phyloP scores from a whole-genome alignment of 2,329 filamentous ascomycete species.

The Fusarium sambucinum region DNA sequence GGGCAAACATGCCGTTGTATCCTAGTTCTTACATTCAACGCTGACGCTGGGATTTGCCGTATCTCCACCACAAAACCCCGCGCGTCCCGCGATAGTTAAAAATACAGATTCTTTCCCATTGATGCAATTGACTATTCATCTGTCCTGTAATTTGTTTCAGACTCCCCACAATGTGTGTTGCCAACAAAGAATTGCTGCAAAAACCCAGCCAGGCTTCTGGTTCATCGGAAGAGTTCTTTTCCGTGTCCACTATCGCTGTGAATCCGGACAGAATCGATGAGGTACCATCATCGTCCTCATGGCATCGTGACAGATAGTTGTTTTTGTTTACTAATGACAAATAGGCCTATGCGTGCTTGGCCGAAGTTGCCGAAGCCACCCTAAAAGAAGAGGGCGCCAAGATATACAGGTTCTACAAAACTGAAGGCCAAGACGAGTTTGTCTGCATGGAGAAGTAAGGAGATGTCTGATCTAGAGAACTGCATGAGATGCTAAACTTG shows the following conservation, averaged over 20 bases:
- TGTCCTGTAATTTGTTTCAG: fast-evolving
- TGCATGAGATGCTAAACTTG: neutral
- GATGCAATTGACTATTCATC: fast-evolving
- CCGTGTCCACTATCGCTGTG: constrained; percentile 15
- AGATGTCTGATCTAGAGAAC: neutral
- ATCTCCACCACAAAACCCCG: neutral
- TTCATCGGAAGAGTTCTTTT: constrained; percentile 6
- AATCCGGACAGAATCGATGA: constrained; percentile 2
- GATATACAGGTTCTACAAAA: constrained; percentile 26
- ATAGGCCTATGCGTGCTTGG: neutral
- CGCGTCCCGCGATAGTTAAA: neutral
- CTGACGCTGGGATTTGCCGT: neutral
- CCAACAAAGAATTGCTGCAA: neutral
- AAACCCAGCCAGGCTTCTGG: neutral
- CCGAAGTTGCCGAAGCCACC: constrained; percentile 17
- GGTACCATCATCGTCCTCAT: neutral
- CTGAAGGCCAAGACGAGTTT: constrained; percentile 12
- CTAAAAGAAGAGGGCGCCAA: constrained; percentile 10
- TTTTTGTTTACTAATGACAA: neutral
- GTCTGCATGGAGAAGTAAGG: constrained; percentile 19
- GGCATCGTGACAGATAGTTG: fast-evolving
- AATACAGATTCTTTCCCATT: neutral
- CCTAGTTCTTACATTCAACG: neutral
- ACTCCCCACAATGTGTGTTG: neutral
- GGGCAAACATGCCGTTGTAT: neutral